Base-by-base conservation (phyloP, 257 asterid genomes). In the Solanum ossicruentum region DNA sequence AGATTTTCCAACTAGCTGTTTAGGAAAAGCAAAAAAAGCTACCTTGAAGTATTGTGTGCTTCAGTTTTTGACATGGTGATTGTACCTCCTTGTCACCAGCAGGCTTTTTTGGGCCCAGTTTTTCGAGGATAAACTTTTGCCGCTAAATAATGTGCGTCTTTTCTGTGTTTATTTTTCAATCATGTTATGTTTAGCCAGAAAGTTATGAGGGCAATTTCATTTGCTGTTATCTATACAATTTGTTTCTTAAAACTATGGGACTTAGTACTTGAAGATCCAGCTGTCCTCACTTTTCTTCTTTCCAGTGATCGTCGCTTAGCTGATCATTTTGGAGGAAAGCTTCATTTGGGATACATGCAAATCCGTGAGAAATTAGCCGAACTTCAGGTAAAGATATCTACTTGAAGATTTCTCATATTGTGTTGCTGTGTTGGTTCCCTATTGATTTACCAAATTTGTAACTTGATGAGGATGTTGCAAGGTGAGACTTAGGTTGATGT, bases 281-380 rank as follows among this genome's bases (percentile, higher is more conserved):
- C 23, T 52, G 17, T 60, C 15, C 58, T 69, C 72, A 78, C 43
- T 83, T 69, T 5, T 83, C 91, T 83, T 83, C 61, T 49, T 92
- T 91, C 84, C 99, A 96, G 99, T 91, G 99, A 96, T 87, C 99
- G 99, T 32, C 98, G 99, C 86, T 93, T 96, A 92, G 96, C 99
- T 78, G 98, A 96, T 92, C 99, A 96, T 93, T 96, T 96, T 91
- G 99, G 99, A 85, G 98, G 99, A 85, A 96, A 96, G 93, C 99
- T 96, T 88, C 99, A 96, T 91, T 88, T 95, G 87, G 99, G 99
- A 83, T 95, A 96, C 88, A 95, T 96, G 90, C 99, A 90, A 87
- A 95, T 96, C 85, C 99, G 98, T 49, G 99, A 95, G 87, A 95
- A 96, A 94, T 92, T 96, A 85, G 92, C 95, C 83, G 99, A 96